These are phyloP conservation scores for Psilocybe subaeruginosa DNA, from an alignment of 768 basidiomycete genomes.

Conservation along the genomic window DNA sequence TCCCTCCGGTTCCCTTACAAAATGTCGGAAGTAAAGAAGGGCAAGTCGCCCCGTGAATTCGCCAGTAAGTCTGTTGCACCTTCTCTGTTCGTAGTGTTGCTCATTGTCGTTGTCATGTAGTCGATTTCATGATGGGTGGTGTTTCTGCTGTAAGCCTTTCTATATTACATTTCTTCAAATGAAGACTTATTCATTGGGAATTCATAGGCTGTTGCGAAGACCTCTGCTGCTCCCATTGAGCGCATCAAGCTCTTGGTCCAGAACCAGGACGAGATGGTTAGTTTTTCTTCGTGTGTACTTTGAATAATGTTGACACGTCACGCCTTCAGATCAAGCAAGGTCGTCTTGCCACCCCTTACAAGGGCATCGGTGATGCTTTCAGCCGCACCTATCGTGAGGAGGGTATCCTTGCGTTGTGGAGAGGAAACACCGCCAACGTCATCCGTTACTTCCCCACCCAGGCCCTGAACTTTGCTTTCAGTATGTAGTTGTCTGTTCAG, in stretches of 20 bases:
- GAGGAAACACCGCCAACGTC: conserved; percentile 99
- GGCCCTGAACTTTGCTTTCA: conserved; percentile 99
- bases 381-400: conserved; percentile 91
- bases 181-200: conserved; percentile 20
- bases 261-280: conserved; percentile 99
- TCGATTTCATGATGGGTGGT: conserved; percentile 97
- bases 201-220: conserved; percentile 93
- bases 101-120: conserved; percentile 42
- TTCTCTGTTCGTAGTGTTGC: conserved; percentile 15
- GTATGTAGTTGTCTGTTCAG: conserved; percentile 50
- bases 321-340: conserved; percentile 92
- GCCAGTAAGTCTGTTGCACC: conserved; percentile 53
- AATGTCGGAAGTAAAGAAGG: conserved; percentile 86
- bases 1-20: conserved; percentile 37
- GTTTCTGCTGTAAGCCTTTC: conserved; percentile 75
- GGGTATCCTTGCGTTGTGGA: conserved; percentile 94
- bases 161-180: not conserved
- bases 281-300: conserved; percentile 20
- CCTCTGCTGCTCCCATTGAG: conserved; percentile 98
- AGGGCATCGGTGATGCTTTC: conserved; percentile 94
- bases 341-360: conserved; percentile 94
- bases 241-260: conserved; percentile 98
- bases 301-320: conserved; percentile 36
- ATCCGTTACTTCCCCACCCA: conserved; percentile 99
- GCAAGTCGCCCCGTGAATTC: conserved; percentile 92